A percentile compares a stretch with the other conserved stretches of the same genome.
phyloP scores from a whole-genome alignment of 1,284 basidiomycete genomes.

The Moesziomyces sp. region DNA sequence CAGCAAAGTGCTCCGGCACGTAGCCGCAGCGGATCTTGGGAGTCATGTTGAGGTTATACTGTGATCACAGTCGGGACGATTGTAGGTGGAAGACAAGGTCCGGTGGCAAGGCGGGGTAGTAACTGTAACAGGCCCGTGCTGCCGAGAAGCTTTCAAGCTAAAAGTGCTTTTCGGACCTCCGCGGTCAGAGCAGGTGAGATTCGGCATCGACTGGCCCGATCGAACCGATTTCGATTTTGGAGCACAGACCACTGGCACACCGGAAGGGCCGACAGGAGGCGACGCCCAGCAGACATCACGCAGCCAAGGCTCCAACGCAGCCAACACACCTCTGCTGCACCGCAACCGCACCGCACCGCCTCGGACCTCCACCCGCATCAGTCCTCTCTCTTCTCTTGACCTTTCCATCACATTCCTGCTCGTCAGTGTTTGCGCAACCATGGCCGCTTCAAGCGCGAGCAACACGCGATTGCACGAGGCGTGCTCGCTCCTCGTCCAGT shows the following conservation, averaged over 20 bases:
- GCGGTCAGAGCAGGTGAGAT: not conserved
- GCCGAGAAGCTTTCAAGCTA: not conserved
- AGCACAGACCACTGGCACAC: slow-evolving; percentile 30
- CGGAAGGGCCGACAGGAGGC: not conserved
- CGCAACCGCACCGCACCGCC: no score
- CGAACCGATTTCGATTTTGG: not conserved
- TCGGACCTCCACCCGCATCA: no score
- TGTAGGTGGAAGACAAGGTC: no score
- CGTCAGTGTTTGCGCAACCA: not conserved
- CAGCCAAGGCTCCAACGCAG: no score
- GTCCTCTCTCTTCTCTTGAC: not conserved
- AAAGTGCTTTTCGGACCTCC: not conserved
- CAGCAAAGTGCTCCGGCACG: slow-evolving; percentile 65
- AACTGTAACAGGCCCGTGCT: not conserved
- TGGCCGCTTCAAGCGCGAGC: slow-evolving; percentile 14
- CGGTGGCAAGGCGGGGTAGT: not conserved
- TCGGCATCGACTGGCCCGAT: not conserved
- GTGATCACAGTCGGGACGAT: no score
- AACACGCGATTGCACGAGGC: slow-evolving; percentile 26
- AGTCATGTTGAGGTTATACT: slow-evolving; percentile 2
- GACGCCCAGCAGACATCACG: no score
- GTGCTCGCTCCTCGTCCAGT: slow-evolving; percentile 42
- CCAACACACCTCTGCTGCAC: no score
- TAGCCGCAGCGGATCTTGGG: slow-evolving; percentile 56
- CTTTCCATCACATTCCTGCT: not conserved